Evolutionary conservation across 192 early-diverging fungal species (phyloP).

Genomic region (Phycomyces blakesleeanus): DNA sequence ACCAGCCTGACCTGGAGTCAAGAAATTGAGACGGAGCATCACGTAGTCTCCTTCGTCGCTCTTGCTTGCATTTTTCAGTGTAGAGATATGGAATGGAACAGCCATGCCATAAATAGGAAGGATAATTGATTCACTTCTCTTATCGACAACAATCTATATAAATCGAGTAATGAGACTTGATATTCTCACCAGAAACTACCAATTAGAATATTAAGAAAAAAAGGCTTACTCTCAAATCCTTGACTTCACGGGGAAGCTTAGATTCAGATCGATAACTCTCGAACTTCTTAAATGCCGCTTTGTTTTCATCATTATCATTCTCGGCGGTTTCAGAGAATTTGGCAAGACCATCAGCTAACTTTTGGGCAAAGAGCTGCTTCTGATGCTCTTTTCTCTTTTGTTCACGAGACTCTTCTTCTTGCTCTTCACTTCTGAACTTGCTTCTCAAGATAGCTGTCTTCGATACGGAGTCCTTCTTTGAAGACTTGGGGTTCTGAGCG

Average conservation of each 20-base stretch:
- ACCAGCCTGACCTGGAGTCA: conserved; percentile 88
- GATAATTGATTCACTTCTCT: conserved; percentile 80
- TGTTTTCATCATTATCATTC: conserved; percentile 59
- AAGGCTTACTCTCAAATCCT: conserved; percentile 56
- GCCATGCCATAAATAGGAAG: conserved; percentile 93
- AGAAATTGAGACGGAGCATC: conserved; percentile 91
- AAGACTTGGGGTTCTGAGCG: not conserved
- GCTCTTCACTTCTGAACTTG: conserved; percentile 77
- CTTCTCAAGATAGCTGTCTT: conserved; percentile 69
- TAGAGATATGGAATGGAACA: conserved; percentile 97
- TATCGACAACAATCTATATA: conserved; percentile 83
- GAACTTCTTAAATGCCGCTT: conserved; percentile 79
- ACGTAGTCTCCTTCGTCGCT: conserved; percentile 90
- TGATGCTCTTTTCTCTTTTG: conserved; percentile 84
- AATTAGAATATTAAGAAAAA: not conserved
- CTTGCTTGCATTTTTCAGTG: conserved; percentile 91
- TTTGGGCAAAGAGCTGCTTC: conserved; percentile 73
- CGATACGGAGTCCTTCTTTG: conserved; percentile 25
- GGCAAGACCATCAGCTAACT: conserved; percentile 75
- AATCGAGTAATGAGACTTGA: not conserved
- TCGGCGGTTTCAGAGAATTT: conserved; percentile 67
- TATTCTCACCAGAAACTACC: not conserved
- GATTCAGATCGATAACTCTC: conserved; percentile 95
- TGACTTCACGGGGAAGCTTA: conserved; percentile 75
- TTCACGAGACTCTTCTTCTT: conserved; percentile 77